A percentile compares a stretch with the other conserved stretches of the same genome.
These are phyloP conservation scores for Penicillium palitans DNA, from an alignment of 2,329 filamentous ascomycete genomes.

Conservation along the genomic window DNA sequence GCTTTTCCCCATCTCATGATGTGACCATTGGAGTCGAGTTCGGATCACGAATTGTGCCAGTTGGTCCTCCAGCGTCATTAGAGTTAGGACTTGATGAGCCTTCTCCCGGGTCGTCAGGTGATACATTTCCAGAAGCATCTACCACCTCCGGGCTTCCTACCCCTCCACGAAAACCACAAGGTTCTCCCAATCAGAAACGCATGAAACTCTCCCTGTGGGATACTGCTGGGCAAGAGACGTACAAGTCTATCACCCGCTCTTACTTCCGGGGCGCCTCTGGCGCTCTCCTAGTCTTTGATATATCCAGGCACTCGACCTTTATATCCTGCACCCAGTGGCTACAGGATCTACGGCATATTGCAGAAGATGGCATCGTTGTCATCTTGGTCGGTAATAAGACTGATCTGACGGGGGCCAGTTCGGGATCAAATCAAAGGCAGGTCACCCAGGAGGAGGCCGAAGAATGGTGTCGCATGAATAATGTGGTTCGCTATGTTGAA, in stretches of 20 bases:
- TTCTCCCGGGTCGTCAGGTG: constrained; percentile 15
- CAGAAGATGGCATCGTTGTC: constrained; percentile 92
- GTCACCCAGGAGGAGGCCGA: constrained; percentile 81
- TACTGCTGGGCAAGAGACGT: constrained; percentile 94
- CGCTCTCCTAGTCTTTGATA: constrained; percentile 89
- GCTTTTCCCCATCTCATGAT: constrained; percentile 91
- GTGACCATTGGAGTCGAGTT: constrained; percentile 98
- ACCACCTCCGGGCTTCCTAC: constrained; percentile 34
- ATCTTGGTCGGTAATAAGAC: constrained; percentile 94
- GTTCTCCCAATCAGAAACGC: constrained; percentile 59
- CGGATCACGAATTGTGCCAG: constrained; percentile 86
- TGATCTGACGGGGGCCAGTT: constrained; percentile 64
- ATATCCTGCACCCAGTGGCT: constrained; percentile 89
- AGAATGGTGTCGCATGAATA: constrained; percentile 83
- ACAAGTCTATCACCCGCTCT: constrained; percentile 91
- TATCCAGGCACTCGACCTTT: constrained; percentile 82
- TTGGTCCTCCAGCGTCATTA: constrained; percentile 75
- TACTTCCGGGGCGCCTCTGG: constrained; percentile 84
- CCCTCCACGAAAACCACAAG: constrained; percentile 39
- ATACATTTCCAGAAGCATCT: constrained; percentile 17
- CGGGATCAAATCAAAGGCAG: constrained; percentile 61
- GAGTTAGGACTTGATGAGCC: constrained; percentile 53
- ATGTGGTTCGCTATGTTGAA: constrained; percentile 90
- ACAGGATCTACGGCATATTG: constrained; percentile 88
- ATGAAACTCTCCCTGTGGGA: constrained; percentile 97